These are phyloP conservation scores for Crotalaria pallida DNA, from an alignment of 306 rosid species.

Conservation along the genomic window DNA sequence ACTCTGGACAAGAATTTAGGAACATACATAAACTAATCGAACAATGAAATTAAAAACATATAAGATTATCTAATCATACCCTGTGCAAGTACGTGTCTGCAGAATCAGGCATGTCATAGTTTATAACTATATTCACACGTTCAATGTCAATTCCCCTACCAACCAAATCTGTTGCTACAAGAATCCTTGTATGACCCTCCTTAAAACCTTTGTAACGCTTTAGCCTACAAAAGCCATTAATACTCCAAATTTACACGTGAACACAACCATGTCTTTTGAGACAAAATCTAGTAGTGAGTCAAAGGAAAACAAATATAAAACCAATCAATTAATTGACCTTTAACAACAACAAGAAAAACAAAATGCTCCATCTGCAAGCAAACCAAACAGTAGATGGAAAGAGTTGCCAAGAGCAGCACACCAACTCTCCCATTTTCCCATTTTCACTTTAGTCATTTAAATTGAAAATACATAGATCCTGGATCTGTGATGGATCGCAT, in stretches of 20 bases:
- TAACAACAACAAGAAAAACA: neutral
- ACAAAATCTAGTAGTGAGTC: neutral
- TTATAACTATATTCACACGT: slow-evolving; percentile 96
- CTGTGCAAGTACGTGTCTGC: slow-evolving; percentile 98
- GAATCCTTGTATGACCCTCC: slow-evolving; percentile 96
- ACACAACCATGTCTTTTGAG: neutral
- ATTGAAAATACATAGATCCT: neutral
- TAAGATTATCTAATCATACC: slow-evolving; percentile 35
- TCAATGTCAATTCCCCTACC: slow-evolving; percentile 98
- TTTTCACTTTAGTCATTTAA: neutral
- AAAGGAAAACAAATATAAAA: neutral
- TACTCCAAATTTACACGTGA: neutral
- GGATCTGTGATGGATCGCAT: neutral
- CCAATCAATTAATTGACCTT: neutral
- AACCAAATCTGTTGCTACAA: slow-evolving; percentile 96
- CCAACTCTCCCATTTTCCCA: neutral
- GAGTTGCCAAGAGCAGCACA: slow-evolving; percentile 25
- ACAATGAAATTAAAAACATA: neutral
- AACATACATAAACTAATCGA: neutral
- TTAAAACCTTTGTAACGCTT: slow-evolving; percentile 92
- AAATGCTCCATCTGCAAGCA: neutral
- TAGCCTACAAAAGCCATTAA: slow-evolving; percentile 35
- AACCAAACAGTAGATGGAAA: neutral
- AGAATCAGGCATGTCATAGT: slow-evolving; percentile 99
- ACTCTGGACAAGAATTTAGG: neutral